A percentile compares a stretch with the other conserved stretches of the same genome.
phyloP scores from a whole-genome alignment of 2,329 filamentous ascomycete genomes.

The Clonostachys byssicola region DNA sequence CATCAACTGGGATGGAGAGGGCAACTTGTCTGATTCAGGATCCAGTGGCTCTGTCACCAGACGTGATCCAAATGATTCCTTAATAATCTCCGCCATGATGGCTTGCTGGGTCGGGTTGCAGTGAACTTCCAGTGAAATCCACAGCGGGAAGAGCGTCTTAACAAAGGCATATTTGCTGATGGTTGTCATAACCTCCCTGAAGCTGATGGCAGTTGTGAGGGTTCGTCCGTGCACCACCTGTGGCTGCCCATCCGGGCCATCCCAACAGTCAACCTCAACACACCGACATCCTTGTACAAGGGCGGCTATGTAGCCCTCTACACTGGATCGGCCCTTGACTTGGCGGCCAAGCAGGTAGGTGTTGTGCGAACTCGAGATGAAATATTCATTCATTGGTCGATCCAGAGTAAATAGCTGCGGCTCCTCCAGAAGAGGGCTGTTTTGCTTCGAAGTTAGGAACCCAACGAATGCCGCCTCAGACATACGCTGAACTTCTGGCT shows the following conservation, averaged over 20 bases:
- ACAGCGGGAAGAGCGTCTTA: slow-evolving; percentile 82
- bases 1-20: slow-evolving; percentile 81
- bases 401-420: slow-evolving; percentile 64
- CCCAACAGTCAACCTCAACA: slow-evolving; percentile 98
- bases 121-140: slow-evolving; percentile 94
- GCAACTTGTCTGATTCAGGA: slow-evolving; percentile 63
- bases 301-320: slow-evolving; percentile 90
- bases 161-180: slow-evolving; percentile 94
- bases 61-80: slow-evolving; percentile 74
- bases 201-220: slow-evolving; percentile 82
- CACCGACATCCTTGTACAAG: slow-evolving; percentile 88
- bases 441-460: slow-evolving; percentile 72
- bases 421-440: slow-evolving; percentile 60
- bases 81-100: slow-evolving; percentile 87
- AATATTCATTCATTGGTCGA: slow-evolving; percentile 91
- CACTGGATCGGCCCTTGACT: slow-evolving; percentile 83
- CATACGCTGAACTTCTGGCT: slow-evolving; percentile 53
- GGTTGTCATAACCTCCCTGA: slow-evolving; percentile 85
- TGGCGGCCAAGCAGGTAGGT: slow-evolving; percentile 93
- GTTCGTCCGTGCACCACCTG: slow-evolving; percentile 89
- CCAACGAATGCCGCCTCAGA: slow-evolving; percentile 73
- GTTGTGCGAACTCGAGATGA: slow-evolving; percentile 97
- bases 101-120: slow-evolving; percentile 80
- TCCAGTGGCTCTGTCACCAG: slow-evolving; percentile 75
- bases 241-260: slow-evolving; percentile 82